phyloP scores from a whole-genome alignment of 352 stramenopile species.

The Globisporangium spiculum region DNA sequence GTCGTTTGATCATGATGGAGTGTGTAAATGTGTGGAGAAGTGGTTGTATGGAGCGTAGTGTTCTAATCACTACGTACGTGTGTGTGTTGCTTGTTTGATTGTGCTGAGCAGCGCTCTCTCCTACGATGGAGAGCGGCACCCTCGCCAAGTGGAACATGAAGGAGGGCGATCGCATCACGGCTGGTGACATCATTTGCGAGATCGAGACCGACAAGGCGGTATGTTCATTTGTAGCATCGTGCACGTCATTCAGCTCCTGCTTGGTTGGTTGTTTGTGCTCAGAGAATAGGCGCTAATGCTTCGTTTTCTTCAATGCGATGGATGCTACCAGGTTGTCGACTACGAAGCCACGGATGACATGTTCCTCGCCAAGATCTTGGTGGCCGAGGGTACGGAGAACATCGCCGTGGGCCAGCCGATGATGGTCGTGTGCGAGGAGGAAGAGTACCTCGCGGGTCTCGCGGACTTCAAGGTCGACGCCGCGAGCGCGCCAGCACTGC shows the following conservation, averaged over 20 bases:
- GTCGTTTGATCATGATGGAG: background rate
- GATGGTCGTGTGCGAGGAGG: constrained; percentile 94
- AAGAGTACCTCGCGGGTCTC: constrained; percentile 58
- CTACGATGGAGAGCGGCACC: constrained; percentile 97
- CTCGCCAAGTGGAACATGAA: constrained; percentile 94
- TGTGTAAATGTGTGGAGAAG: background rate
- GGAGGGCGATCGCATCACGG: constrained; percentile 90
- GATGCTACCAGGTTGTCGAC: constrained; percentile 84
- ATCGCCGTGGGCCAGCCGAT: constrained; percentile 93
- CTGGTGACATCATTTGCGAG: constrained; percentile 94
- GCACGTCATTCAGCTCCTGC: too few relatives aligned
- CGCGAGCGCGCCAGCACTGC: constrained; percentile 24
- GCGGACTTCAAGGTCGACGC: constrained; percentile 75
- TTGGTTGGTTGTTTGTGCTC: background rate
- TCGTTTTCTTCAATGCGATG: background rate
- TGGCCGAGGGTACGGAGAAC: constrained; percentile 86
- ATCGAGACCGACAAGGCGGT: constrained; percentile 99
- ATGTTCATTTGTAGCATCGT: constrained; percentile 1
- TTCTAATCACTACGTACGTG: background rate
- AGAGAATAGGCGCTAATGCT: background rate
- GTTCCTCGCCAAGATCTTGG: constrained; percentile 96
- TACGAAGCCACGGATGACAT: constrained; percentile 98
- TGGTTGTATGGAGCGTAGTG: background rate
- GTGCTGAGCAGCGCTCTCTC: constrained; percentile 81
- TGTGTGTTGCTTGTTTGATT: background rate